phyloP scores from a whole-genome alignment of 1,284 basidiomycete genomes.

The Ustilago esculenta region DNA sequence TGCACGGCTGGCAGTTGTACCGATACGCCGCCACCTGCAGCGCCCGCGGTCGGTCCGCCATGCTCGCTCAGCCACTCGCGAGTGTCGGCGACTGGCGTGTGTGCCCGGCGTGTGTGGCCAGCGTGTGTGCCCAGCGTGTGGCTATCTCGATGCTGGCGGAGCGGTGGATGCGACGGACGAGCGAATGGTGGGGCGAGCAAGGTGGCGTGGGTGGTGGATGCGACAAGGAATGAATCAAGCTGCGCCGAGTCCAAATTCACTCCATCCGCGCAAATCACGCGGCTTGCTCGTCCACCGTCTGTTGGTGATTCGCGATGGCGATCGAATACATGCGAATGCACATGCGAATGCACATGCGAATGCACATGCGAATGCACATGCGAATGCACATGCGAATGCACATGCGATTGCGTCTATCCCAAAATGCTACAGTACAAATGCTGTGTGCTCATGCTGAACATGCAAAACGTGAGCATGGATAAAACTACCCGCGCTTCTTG shows the following conservation, averaged over 20 bases:
- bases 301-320: no score
- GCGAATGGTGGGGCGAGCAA: no score
- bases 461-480: background rate
- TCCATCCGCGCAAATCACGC: conserved; percentile 21
- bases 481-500: conserved; percentile 36
- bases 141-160: no score
- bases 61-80: no score
- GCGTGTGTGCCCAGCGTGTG: no score
- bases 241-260: no score
- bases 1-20: conserved; percentile 45
- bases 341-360: no score
- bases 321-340: background rate
- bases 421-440: conserved; percentile 15
- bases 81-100: background rate
- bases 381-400: conserved; percentile 4
- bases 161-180: no score
- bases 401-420: background rate
- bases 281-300: no score
- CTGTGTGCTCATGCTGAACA: no score
- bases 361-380: no score
- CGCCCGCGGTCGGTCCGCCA: conserved; percentile 19
- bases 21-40: conserved; percentile 34
- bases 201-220: background rate
- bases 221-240: no score
- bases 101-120: background rate